Evolutionary conservation across 805 yeast species (phyloP).

Genomic region (Lipomyces kockii): DNA sequence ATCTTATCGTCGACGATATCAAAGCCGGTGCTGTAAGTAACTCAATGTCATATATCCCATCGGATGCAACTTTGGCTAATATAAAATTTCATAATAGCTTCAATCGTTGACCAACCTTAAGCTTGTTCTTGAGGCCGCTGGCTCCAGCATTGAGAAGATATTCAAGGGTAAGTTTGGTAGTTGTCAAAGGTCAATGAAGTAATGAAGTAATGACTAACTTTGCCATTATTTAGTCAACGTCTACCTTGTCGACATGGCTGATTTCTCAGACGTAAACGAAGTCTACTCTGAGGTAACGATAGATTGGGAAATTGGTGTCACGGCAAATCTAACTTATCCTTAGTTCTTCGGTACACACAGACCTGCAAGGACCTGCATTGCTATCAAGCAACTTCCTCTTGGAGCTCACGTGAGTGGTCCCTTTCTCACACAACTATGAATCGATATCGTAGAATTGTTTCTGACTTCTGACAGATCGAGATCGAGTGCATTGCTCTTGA

Average conservation of each 20-base stretch:
- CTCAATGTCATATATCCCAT: background rate
- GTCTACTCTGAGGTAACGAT: constrained; percentile 62
- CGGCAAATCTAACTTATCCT: background rate
- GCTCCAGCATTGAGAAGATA: constrained; percentile 79
- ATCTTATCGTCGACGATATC: constrained; percentile 76
- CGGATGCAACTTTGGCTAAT: background rate
- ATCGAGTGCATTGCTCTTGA: constrained; percentile 91
- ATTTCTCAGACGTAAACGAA: constrained; percentile 82
- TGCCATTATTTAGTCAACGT: constrained; percentile 58
- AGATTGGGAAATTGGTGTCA: background rate
- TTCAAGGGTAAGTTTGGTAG: constrained; percentile 55
- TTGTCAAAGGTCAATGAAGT: background rate
- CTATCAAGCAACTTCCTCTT: constrained; percentile 88
- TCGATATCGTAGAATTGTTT: constrained; percentile 18
- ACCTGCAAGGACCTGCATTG: constrained; percentile 98
- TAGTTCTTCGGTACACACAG: constrained; percentile 75
- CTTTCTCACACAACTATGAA: background rate
- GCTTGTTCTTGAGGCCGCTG: constrained; percentile 79
- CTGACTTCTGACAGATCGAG: constrained; percentile 56
- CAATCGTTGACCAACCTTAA: constrained; percentile 50
- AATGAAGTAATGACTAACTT: background rate
- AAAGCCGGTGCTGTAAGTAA: constrained; percentile 49
- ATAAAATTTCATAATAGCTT: constrained; percentile 34
- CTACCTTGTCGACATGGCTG: constrained; percentile 87
- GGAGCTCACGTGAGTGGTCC: constrained; percentile 60